These are phyloP conservation scores for Pseudoscleropodium purum DNA, from an alignment of 225 moss, liverwort and hornwort genomes.

Conservation along the genomic window DNA sequence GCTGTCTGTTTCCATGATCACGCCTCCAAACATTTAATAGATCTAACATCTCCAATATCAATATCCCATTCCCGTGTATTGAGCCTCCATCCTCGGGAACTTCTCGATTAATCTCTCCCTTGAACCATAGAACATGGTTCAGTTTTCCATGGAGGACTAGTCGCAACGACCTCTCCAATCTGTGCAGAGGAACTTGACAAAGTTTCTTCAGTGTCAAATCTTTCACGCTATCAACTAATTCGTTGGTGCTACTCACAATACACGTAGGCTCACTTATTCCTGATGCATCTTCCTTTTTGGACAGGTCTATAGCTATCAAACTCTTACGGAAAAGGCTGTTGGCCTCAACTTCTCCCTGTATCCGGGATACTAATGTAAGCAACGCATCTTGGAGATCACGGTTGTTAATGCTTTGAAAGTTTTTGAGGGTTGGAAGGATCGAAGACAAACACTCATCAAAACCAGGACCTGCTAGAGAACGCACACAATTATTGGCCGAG, in stretches of 20 bases:
- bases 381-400: slow-evolving; percentile 17
- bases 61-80: slow-evolving; percentile 5
- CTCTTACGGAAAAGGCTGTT: background rate
- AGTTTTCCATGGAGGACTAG: slow-evolving; percentile 17
- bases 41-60: slow-evolving; percentile 37
- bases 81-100: background rate
- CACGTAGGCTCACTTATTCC: slow-evolving; percentile 4
- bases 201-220: slow-evolving; percentile 13
- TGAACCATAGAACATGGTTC: slow-evolving; percentile 12
- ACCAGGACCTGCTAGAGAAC: slow-evolving; percentile 12
- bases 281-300: background rate
- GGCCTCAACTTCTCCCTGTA: slow-evolving; percentile 3
- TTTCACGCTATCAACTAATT: slow-evolving; percentile 2
- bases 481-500: slow-evolving; percentile 17
- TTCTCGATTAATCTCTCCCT: background rate
- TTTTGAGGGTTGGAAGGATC: slow-evolving; percentile 23
- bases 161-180: slow-evolving; percentile 40
- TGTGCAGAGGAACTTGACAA: slow-evolving; percentile 27
- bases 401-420: slow-evolving; percentile 10
- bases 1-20: slow-evolving; percentile 7
- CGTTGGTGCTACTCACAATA: background rate
- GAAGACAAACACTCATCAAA: slow-evolving; percentile 8
- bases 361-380: slow-evolving; percentile 6
- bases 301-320: background rate
- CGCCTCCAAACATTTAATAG: slow-evolving; percentile 17